A percentile compares a stretch with the other conserved stretches of the same genome.
Evolutionary conservation across 345 rosid species (phyloP).

Genomic region (Zanthoxylum bungeanum): DNA sequence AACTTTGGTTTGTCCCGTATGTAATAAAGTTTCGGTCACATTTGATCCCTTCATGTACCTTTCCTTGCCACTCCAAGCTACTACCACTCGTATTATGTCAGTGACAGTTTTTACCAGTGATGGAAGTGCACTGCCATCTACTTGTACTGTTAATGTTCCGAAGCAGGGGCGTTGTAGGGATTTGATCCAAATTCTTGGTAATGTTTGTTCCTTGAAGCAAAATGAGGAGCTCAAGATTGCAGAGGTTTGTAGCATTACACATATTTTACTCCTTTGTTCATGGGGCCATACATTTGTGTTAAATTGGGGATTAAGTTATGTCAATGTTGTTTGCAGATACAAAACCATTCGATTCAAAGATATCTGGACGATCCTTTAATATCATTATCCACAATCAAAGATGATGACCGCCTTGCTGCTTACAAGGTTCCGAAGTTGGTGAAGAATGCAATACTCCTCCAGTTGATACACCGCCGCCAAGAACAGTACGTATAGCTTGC

Average conservation of each 20-base stretch:
- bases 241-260: slow-evolving; percentile 55
- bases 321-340: slow-evolving; percentile 45
- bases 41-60: slow-evolving; percentile 99
- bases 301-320: slow-evolving; percentile 16
- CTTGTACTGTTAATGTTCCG: slow-evolving; percentile 71
- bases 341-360: slow-evolving; percentile 68
- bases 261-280: slow-evolving; percentile 5
- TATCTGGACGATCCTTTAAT: slow-evolving; percentile 70
- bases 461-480: slow-evolving; percentile 63
- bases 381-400: slow-evolving; percentile 81
- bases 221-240: slow-evolving; percentile 83
- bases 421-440: slow-evolving; percentile 68
- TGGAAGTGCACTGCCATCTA: slow-evolving; percentile 62
- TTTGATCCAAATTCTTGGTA: slow-evolving; percentile 70
- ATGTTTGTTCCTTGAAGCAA: slow-evolving; percentile 73
- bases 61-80: slow-evolving; percentile 97
- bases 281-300: slow-evolving; percentile 11
- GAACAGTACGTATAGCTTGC: slow-evolving; percentile 63
- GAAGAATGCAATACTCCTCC: slow-evolving; percentile 51
- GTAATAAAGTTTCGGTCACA: slow-evolving; percentile 93
- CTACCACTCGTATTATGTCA: slow-evolving; percentile 73
- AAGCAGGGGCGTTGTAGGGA: slow-evolving; percentile 95
- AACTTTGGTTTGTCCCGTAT: slow-evolving; percentile 88
- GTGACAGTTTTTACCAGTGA: slow-evolving; percentile 67
- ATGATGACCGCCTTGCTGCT: slow-evolving; percentile 92